These are phyloP conservation scores for Phaffia australis DNA, from an alignment of 768 basidiomycete species.

Conservation along the genomic window DNA sequence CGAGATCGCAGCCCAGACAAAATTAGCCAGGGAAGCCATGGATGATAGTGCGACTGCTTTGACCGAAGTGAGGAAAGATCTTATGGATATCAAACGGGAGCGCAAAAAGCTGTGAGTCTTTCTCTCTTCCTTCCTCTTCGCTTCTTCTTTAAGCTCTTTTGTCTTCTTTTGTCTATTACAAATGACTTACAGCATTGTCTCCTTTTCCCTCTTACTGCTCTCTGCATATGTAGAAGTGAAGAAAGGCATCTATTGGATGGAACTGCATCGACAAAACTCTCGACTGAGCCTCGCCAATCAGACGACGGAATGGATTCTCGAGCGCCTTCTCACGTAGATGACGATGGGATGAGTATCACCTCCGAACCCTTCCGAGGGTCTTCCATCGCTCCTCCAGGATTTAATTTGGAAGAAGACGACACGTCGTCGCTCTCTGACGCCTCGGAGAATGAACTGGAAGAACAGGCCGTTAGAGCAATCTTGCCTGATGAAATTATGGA, in stretches of 20 bases:
- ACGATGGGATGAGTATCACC: slow-evolving; percentile 1
- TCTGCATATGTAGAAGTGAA: slow-evolving; percentile 7
- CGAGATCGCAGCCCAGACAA: slow-evolving; percentile 80
- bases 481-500: slow-evolving; percentile 48
- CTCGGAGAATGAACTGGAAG: neutral
- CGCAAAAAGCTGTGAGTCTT: slow-evolving; percentile 72
- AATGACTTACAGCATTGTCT: neutral
- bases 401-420: neutral
- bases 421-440: slow-evolving; percentile 1
- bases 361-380: neutral
- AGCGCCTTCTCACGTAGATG: neutral
- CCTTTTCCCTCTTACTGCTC: neutral
- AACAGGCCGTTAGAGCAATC: slow-evolving; percentile 45
- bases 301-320: no score
- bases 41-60: slow-evolving; percentile 80
- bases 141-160: neutral
- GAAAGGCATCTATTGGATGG: slow-evolving; percentile 19
- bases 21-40: slow-evolving; percentile 75
- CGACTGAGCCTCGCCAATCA: no score
- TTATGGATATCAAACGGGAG: slow-evolving; percentile 83
- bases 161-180: neutral
- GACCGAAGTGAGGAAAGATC: slow-evolving; percentile 86
- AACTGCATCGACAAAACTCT: neutral
- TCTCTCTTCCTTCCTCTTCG: neutral
- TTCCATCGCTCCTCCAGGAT: slow-evolving; percentile 1